A percentile compares a stretch with the other conserved stretches of the same genome.
Evolutionary conservation across 208 protist genomes (phyloP).

Genomic region (Trypanosomatidae sp.): DNA sequence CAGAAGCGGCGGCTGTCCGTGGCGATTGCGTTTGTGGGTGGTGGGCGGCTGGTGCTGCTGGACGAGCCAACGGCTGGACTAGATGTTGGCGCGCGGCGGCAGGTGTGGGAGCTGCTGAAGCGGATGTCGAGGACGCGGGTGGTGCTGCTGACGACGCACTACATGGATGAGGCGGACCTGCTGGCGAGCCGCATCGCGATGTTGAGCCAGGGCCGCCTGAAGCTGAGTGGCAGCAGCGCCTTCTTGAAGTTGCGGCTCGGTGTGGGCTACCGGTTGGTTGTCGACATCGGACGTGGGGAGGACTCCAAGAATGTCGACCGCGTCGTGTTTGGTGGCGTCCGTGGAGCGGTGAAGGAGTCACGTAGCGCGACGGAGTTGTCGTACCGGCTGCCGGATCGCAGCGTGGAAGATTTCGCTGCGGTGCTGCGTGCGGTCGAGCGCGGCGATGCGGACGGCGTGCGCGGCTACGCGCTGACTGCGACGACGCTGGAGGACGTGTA

Average conservation of each 20-base stretch:
- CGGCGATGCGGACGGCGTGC: conserved; percentile 36
- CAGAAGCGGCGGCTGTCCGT: conserved; percentile 87
- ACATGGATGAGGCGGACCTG: conserved; percentile 97
- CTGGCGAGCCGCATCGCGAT: conserved; percentile 93
- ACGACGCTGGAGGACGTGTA: conserved; percentile 87
- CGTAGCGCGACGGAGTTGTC: conserved; percentile 39
- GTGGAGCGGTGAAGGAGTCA: conserved; percentile 21
- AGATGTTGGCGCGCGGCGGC: conserved; percentile 71
- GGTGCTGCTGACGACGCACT: conserved; percentile 89
- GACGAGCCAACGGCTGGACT: conserved; percentile 90
- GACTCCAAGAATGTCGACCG: conserved; percentile 24
- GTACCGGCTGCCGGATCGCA: conserved; percentile 37
- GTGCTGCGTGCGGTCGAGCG: conserved; percentile 68
- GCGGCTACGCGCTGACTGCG: conserved; percentile 48
- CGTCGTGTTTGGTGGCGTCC: conserved; percentile 19
- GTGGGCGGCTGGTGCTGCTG: conserved; percentile 69
- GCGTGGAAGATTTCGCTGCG: conserved; percentile 28
- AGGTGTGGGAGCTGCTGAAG: conserved; percentile 72
- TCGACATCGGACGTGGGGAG: conserved; percentile 35
- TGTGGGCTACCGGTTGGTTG: conserved; percentile 48
- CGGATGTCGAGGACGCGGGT: conserved; percentile 35
- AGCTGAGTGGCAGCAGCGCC: conserved; percentile 48
- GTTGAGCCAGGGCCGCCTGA: conserved; percentile 64
- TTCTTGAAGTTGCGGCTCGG: conserved; percentile 55
- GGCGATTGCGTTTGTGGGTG: conserved; percentile 81